Evolutionary conservation across 2,329 filamentous ascomycete genomes (phyloP), one percentile per base, ranked within the genome.

Genomic region (Colletotrichum graminicola): DNA sequence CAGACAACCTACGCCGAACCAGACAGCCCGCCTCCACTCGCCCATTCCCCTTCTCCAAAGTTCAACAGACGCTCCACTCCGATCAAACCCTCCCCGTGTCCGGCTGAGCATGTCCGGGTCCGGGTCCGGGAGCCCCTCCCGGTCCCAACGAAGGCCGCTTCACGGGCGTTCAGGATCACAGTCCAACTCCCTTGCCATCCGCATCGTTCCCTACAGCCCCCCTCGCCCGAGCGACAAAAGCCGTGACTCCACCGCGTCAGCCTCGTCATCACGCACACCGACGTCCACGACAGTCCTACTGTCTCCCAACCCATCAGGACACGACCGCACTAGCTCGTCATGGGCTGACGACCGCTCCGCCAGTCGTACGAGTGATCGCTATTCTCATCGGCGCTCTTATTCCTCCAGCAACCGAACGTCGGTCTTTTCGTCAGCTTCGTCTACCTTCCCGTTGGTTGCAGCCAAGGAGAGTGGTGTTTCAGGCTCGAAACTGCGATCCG

Each of bases 151-250:
- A 67, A 73, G 75, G 74, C 81, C 82, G 49, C 77, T 82, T 66
- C 79, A 81, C 73, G 80, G 84, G 76, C 81, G 80, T 66, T 80
- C 80, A 47, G 79, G 79, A 39, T 83, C 84, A 72, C 81, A 84
- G 75, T 81, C 79, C 75, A 84, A 81, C 74, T 77, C 77, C 51
- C 78, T 80, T 52, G 80, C 81, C 71, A 86, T 87, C 75, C 84
- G 85, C 61, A 75, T 87, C 66, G 85, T 87, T 61, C 84, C 84
- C 26, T 86, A 86, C 74, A 83, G 84, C 29, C 85, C 85, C 55
- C 83, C 84, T 10, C 81, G 81, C 60, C 78, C 79, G 56, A 79
- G 52, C 45, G 52, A 64, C 59, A 72, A 72, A 21, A 69, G 55
- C 45, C 69, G 69, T 34, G 69, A 72, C 18, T 72, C 69, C 5